These are phyloP conservation scores for Trypanosomatidae sp. DNA, from an alignment of 208 protist genomes.

Conservation along the genomic window DNA sequence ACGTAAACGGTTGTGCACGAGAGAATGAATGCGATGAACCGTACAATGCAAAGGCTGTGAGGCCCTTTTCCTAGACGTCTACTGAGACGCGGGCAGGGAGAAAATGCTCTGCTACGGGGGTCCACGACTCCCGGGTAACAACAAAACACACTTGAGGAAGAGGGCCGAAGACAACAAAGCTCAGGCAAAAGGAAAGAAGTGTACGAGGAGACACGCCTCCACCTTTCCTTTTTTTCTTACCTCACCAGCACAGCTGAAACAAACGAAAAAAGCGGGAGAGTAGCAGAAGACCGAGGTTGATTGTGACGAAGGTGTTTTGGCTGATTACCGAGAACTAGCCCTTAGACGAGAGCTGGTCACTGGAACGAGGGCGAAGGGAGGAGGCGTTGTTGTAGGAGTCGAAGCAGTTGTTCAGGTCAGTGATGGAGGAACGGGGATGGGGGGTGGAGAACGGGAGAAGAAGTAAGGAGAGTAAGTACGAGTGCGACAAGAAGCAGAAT, in stretches of 20 bases:
- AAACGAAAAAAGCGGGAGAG: constrained; percentile 1
- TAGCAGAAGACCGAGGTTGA: neutral
- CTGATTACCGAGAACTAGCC: neutral
- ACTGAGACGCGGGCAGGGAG: too few species aligned
- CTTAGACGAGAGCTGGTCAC: neutral
- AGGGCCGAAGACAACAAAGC: neutral
- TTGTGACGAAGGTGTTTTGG: neutral
- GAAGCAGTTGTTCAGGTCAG: neutral
- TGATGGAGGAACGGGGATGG: neutral
- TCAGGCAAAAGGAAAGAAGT: neutral
- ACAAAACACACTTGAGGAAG: too few species aligned
- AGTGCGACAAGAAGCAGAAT: neutral
- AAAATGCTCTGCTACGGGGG: too few species aligned
- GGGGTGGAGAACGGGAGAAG: neutral
- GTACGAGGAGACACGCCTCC: neutral
- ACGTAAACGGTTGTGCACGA: too few species aligned
- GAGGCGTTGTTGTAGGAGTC: neutral
- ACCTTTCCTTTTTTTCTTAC: too few species aligned
- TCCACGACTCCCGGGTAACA: too few species aligned
- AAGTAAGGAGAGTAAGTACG: neutral
- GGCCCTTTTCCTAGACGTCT: too few species aligned
- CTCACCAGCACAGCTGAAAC: neutral
- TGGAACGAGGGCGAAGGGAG: neutral
- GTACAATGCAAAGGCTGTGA: too few species aligned
- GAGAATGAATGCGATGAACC: too few species aligned